Base-by-base conservation (phyloP, 805 yeast genomes). In the Candida manassasensis region DNA sequence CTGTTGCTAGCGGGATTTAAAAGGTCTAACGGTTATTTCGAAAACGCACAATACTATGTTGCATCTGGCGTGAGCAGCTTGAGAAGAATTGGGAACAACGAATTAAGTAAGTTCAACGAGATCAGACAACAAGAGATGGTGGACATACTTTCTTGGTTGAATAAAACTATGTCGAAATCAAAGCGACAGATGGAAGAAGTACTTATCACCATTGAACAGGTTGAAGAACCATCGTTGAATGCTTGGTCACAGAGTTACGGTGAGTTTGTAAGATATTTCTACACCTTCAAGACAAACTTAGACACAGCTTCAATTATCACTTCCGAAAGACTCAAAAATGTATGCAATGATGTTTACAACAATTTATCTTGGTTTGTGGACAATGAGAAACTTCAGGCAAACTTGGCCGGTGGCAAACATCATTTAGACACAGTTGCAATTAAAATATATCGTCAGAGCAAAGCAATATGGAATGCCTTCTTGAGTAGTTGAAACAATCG, bases 351-450 rank as follows among this genome's bases (percentile, higher is more conserved):
- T 24, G 6, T 24, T 7, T 24, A 24, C 12, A 7, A 11, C 12
- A 24, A 24, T 7, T 6, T 6, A 8, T 6, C 27, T 24, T n/a
- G n/a, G n/a, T n/a, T n/a, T n/a, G n/a, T n/a, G n/a, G 22, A 10
- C 7, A 7, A 7, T 10, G 10, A 19, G 6, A 29, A 16, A 6
- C 15, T 5, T 10, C 32, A 17, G 14, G 12, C 5, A 5, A 16
- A 29, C n/a, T 6, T 19, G 8, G 6, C 12, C 4, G 19, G 8
- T 15, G 14, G 27, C 16, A 34, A 34, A 34, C 21, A 34, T 13
- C 4, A 27, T 26, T 27, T 34, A 10, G 36, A 34, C 15, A 14
- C 12, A 21, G 17, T 17, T 12, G 26, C 36, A 9, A 19, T 34
- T 6, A 14, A 12, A 12, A 21, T 34, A 7, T 27, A 34, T 34